Conservation (phyloP, 2,329 filamentous ascomycete species). For the Boeremia lycopersici region DNA sequence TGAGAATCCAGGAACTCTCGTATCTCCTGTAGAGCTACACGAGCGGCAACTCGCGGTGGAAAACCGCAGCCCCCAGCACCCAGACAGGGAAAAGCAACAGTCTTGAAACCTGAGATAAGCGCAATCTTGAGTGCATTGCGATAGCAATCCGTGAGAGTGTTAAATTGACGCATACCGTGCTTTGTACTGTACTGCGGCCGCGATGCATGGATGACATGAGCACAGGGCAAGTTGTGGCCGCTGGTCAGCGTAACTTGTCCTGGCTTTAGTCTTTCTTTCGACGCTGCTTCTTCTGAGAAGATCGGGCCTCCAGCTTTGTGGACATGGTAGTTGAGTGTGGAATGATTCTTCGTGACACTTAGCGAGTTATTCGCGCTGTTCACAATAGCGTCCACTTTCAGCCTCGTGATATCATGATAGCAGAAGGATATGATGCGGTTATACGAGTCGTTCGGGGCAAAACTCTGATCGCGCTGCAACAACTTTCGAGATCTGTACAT, state of each 20-base stretch:
- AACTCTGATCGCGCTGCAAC: constrained; percentile 35
- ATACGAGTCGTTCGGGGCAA: constrained; percentile 36
- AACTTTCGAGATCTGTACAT: constrained; percentile 36
- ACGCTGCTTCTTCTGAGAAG: constrained; percentile 29
- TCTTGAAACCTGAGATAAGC: constrained; percentile 28
- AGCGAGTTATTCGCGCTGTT: constrained; percentile 34
- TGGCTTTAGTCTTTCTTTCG: constrained; percentile 19
- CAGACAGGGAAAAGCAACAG: constrained; percentile 43
- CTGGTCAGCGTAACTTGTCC: constrained; percentile 36
- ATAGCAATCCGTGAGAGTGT: constrained; percentile 41
- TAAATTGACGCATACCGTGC: constrained; percentile 31
- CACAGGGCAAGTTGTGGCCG: constrained; percentile 37
- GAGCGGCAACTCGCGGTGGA: constrained; percentile 37
- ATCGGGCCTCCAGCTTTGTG: constrained; percentile 38
- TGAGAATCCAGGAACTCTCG: constrained; percentile 40
- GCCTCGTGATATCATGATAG: constrained; percentile 38
- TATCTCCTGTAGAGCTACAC: constrained; percentile 41
- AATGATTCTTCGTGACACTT: constrained; percentile 11
- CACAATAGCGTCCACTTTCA: constrained; percentile 45
- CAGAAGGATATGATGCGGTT: constrained; percentile 41
- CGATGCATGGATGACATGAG: constrained; percentile 40
- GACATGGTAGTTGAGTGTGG: constrained; percentile 33
- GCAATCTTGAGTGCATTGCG: constrained; percentile 34
- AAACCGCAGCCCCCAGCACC: constrained; percentile 41
- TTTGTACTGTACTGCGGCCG: constrained; percentile 30